Base-by-base conservation (phyloP, 2,329 filamentous ascomycete species). In the Exophiala mesophila region DNA sequence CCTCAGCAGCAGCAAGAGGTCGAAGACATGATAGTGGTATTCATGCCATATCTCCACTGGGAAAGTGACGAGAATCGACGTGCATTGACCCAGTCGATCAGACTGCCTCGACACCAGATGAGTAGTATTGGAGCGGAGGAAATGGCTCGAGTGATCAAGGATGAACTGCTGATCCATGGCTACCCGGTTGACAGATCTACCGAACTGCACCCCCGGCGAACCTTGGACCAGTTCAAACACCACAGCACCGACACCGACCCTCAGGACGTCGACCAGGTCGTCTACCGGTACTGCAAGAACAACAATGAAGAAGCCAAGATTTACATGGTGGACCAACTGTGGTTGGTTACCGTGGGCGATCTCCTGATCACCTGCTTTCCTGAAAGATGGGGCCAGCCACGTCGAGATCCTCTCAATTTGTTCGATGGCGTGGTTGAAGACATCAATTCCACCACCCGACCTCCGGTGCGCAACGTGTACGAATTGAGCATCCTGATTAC, bases 321-420 rank as follows among this genome's bases (percentile, higher is more conserved):
- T 2, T 80, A 80, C 57, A 82, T 82, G 78, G 79, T 83, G 0
- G 80, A 83, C 56, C 80, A 83, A 52, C 63, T 84, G 2, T 83
- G 80, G 80, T 72, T 83, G 57, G 82, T 77, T 75, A 68, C 80
- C 3, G 55, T 83, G 1, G 63, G 66, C 57, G 77, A 80, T 44
- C 61, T 82, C 12, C 71, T 83, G 13, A 70, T 83, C 8, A 78
- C 76, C 0, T 71, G 72, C 39, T 79, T 79, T 43, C 75, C 76
- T 2, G 71, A 78, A 48, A 64, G 74, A 4, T 79, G 74, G 74
- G 65, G 74, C 10, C 51, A 49, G 32, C 52, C 49, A 12, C 39
- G 39, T 5, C 30, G 40, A 21, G 47, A 82, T 42, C 77, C 77
- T 1, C 60, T 82, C 9, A 81, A 82, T 44, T 76, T 83, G 2